phyloP scores from a whole-genome alignment of 768 basidiomycete species.

The Royoungia palumana region DNA sequence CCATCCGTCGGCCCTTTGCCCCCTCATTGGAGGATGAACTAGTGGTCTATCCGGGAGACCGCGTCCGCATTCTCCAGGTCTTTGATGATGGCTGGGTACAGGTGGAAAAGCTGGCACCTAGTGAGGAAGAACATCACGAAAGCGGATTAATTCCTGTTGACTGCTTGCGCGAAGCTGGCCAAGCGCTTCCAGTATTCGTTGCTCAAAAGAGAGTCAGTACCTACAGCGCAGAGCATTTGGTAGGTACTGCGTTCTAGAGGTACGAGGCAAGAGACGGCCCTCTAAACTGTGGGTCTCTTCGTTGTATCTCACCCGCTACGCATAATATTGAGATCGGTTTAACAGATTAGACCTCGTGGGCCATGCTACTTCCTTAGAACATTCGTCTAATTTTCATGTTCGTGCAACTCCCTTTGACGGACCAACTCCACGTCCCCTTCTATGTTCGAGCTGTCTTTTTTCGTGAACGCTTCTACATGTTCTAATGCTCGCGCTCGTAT shows the following conservation, averaged over 20 bases:
- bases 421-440: background rate
- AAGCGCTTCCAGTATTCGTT: conserved; percentile 48
- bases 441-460: background rate
- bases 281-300: background rate
- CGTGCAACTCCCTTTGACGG: background rate
- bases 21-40: conserved; percentile 62
- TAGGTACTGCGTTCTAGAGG: background rate
- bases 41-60: conserved; percentile 46
- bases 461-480: background rate
- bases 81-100: conserved; percentile 75
- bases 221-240: conserved; percentile 14
- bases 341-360: background rate
- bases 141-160: conserved; percentile 68
- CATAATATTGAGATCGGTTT: background rate
- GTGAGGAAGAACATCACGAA: conserved; percentile 2
- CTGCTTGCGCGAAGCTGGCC: conserved; percentile 51
- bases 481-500: conserved; percentile 1
- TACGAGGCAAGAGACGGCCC: background rate
- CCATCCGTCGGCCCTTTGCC: conserved; percentile 52
- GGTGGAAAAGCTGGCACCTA: conserved; percentile 43
- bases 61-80: conserved; percentile 47
- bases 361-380: background rate
- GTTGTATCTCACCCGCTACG: background rate
- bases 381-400: background rate
- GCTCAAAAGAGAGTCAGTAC: conserved; percentile 47